phyloP scores from a whole-genome alignment of 225 moss, liverwort and hornwort genomes.

The Asterella californica region DNA sequence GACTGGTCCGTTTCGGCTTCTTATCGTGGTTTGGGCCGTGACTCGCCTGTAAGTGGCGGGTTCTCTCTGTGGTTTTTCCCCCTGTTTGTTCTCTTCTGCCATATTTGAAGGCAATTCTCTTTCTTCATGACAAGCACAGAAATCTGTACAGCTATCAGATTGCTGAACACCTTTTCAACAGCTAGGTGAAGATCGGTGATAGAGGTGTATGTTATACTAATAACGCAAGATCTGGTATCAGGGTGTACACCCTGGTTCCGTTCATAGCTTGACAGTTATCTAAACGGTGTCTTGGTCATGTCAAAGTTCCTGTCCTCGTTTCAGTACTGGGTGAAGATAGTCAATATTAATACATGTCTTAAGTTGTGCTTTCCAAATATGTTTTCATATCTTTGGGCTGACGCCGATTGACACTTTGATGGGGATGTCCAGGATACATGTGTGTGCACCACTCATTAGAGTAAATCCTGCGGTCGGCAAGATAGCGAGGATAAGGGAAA shows the following conservation, averaged over 20 bases:
- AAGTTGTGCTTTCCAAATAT: too few species aligned
- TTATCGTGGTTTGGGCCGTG: conserved; percentile 32
- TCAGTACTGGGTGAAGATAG: too few species aligned
- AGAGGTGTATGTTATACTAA: too few species aligned
- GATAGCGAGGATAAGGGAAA: conserved; percentile 22
- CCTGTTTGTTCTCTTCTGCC: background rate
- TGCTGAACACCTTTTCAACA: too few species aligned
- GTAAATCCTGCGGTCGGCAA: background rate
- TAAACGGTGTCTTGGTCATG: too few species aligned
- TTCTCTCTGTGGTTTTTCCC: background rate
- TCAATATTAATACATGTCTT: too few species aligned
- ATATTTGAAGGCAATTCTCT: background rate
- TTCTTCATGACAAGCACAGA: background rate
- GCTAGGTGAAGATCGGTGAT: too few species aligned
- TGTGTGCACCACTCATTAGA: conserved; percentile 21
- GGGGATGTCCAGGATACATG: conserved; percentile 17
- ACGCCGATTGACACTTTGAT: background rate
- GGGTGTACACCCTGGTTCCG: too few species aligned
- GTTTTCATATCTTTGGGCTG: background rate
- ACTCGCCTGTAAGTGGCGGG: conserved; percentile 39
- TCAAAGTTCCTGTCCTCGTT: too few species aligned
- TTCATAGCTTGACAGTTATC: too few species aligned
- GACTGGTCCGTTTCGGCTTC: conserved; percentile 27
- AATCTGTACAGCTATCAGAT: too few species aligned
- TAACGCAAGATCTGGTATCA: too few species aligned